Evolutionary conservation across 768 basidiomycete species (phyloP).

Genomic region (Panellus pusillus): DNA sequence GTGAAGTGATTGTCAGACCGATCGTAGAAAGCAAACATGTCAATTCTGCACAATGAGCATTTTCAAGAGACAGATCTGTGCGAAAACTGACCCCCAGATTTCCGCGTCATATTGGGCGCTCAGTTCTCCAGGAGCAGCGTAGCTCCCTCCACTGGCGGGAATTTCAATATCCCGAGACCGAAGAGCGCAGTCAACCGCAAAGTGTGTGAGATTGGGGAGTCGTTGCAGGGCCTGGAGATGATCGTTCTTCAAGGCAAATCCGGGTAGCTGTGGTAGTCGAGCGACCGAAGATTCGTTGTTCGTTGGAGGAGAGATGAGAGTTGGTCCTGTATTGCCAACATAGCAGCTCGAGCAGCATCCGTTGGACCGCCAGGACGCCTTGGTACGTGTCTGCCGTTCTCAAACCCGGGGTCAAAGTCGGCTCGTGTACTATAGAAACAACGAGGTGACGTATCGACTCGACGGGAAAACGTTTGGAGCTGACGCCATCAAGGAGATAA

Average conservation of each 20-base stretch:
- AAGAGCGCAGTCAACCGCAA: slow-evolving; percentile 15
- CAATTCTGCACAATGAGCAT: slow-evolving; percentile 3
- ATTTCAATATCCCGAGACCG: background rate
- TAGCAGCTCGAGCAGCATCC: background rate
- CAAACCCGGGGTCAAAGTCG: background rate
- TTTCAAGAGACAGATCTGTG: too few relatives aligned
- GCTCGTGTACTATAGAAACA: background rate
- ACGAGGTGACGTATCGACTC: slow-evolving; percentile 3
- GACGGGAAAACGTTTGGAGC: background rate
- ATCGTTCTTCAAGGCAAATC: background rate
- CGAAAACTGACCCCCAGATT: slow-evolving; percentile 10
- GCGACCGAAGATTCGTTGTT: slow-evolving; percentile 10
- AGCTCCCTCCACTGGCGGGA: background rate
- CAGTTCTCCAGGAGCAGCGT: slow-evolving; percentile 3
- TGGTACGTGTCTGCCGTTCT: background rate
- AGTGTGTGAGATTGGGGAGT: background rate
- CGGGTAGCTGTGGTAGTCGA: slow-evolving; percentile 19
- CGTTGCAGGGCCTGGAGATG: slow-evolving; percentile 2
- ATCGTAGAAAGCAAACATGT: slow-evolving; percentile 7
- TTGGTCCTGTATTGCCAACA: background rate
- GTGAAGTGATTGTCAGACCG: slow-evolving; percentile 13
- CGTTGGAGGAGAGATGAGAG: slow-evolving; percentile 6
- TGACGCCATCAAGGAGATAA: background rate
- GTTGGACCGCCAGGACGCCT: background rate
- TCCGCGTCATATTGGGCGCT: slow-evolving; percentile 10